phyloP scores from a whole-genome alignment of 164 flowering plant genomes.

The Umbellularia californica region DNA sequence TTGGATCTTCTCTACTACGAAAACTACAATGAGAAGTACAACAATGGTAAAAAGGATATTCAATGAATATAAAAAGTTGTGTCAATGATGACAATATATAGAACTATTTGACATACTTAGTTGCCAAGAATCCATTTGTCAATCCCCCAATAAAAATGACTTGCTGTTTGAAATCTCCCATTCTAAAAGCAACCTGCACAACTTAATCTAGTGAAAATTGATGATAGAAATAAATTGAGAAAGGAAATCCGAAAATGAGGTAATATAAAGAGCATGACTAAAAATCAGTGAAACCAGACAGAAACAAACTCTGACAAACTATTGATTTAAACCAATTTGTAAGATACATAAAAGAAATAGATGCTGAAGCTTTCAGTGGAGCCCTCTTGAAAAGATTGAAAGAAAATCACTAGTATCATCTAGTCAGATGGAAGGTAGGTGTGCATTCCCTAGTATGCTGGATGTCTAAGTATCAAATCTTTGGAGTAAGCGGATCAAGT shows the following conservation, averaged over 20 bases:
- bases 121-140: slow-evolving; percentile 90
- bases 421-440: too few relatives aligned
- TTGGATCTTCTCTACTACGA: not conserved
- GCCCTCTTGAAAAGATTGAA: too few relatives aligned
- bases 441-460: too few relatives aligned
- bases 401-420: too few relatives aligned
- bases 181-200: slow-evolving; percentile 87
- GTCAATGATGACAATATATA: not conserved
- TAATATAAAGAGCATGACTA: not conserved
- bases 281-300: not conserved
- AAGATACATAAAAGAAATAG: not conserved
- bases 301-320: not conserved
- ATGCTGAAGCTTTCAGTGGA: too few relatives aligned
- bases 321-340: too few relatives aligned
- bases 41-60: too few relatives aligned
- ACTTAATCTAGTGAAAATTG: not conserved
- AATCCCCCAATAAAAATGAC: slow-evolving; percentile 91
- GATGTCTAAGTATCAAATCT: too few relatives aligned
- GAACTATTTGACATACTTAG: slow-evolving; percentile 53
- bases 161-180: slow-evolving; percentile 83
- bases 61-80: not conserved
- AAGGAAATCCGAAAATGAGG: not conserved
- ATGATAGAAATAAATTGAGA: not conserved
- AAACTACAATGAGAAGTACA: too few relatives aligned
- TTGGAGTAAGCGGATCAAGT: too few relatives aligned